These are phyloP conservation scores for Collybiopsis confluens DNA, from an alignment of 768 basidiomycete species.

Conservation along the genomic window DNA sequence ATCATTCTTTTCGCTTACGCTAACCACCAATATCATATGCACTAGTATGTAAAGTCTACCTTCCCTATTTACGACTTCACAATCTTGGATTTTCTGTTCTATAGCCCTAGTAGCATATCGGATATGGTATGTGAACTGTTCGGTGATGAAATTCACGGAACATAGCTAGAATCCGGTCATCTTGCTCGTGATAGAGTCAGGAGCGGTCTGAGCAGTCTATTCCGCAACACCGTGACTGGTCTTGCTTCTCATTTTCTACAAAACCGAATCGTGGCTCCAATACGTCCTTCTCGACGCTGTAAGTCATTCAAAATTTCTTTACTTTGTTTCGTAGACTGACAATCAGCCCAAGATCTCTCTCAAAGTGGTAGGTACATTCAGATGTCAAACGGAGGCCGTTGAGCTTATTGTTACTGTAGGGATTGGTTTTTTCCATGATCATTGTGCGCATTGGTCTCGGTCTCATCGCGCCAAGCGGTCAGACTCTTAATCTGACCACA, in stretches of 20 bases:
- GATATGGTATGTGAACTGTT: slow-evolving; percentile 29
- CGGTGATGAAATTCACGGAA: slow-evolving; percentile 17
- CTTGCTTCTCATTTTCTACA: slow-evolving; percentile 27
- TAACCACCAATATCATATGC: slow-evolving; percentile 33
- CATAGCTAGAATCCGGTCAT: slow-evolving; percentile 25
- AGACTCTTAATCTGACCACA: not conserved
- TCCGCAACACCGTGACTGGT: slow-evolving; percentile 29
- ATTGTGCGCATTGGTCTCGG: slow-evolving; percentile 36
- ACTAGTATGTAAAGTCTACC: slow-evolving; percentile 22
- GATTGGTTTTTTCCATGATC: slow-evolving; percentile 35
- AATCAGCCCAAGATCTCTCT: slow-evolving; percentile 16
- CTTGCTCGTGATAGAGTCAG: slow-evolving; percentile 32
- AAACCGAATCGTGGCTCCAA: slow-evolving; percentile 29
- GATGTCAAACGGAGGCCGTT: not conserved
- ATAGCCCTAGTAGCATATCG: slow-evolving; percentile 27
- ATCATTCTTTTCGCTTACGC: slow-evolving; percentile 33
- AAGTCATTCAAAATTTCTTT: slow-evolving; percentile 12
- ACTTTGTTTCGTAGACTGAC: not conserved
- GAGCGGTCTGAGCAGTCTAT: slow-evolving; percentile 34
- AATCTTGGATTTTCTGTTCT: not conserved
- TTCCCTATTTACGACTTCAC: not conserved
- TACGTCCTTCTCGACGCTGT: slow-evolving; percentile 33
- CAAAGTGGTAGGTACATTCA: slow-evolving; percentile 16
- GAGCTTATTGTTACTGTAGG: slow-evolving; percentile 10
- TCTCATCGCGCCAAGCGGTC: slow-evolving; percentile 18